phyloP scores from a whole-genome alignment of 768 basidiomycete genomes.

The Paxillus rubicundulus region DNA sequence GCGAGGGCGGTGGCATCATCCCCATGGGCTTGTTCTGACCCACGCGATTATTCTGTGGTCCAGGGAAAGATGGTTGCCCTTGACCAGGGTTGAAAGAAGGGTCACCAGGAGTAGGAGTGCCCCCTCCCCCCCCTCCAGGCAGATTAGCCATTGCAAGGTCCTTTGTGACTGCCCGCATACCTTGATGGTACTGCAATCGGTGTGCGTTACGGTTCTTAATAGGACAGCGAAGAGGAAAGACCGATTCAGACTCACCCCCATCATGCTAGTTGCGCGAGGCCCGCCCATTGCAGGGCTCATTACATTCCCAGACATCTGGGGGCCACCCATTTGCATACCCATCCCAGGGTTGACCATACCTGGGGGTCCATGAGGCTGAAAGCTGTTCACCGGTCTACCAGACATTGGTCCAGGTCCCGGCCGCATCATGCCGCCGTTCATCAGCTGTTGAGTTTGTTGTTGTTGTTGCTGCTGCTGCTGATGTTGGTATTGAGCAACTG shows the following conservation, averaged over 20 bases:
- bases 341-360: constrained; percentile 32
- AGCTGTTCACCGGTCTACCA: constrained; percentile 35
- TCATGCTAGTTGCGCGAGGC: constrained; percentile 25
- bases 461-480: constrained; percentile 30
- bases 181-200: constrained; percentile 37
- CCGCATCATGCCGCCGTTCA: constrained; percentile 41
- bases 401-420: constrained; percentile 30
- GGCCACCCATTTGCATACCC: constrained; percentile 33
- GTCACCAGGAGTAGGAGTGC: constrained; percentile 46
- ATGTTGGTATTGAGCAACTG: constrained; percentile 34
- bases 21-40: constrained; percentile 37
- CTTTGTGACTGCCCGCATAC: constrained; percentile 37
- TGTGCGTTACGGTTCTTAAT: constrained; percentile 14
- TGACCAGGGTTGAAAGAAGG: constrained; percentile 38
- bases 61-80: constrained; percentile 34
- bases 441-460: constrained; percentile 37
- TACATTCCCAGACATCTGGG: constrained; percentile 27
- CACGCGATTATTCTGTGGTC: constrained; percentile 31
- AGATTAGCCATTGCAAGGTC: constrained; percentile 29
- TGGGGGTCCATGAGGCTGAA: constrained; percentile 29
- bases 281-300: constrained; percentile 41
- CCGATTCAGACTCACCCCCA: constrained; percentile 23
- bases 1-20: constrained; percentile 55
- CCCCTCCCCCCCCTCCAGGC: constrained; percentile 35
- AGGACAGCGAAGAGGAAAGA: neutral